Percentiles rank a stretch among this genome's conserved stretches.
Conservation (phyloP, 2,329 filamentous ascomycete genomes). For the Lasiodiplodia sp. region DNA sequence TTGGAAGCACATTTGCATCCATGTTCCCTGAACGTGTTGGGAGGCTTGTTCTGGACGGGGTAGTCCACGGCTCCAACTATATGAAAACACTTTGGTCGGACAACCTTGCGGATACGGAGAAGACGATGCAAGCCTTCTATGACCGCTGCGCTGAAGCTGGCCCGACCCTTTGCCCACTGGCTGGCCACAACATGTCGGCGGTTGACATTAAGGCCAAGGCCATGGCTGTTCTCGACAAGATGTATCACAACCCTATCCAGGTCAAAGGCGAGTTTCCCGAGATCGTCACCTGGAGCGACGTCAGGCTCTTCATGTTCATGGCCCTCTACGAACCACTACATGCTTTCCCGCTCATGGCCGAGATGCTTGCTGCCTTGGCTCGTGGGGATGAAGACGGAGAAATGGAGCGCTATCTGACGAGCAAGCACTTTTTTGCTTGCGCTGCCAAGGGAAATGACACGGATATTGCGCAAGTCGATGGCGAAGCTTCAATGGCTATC, state of each 20-base stretch:
- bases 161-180: slow-evolving; percentile 49
- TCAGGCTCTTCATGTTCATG: slow-evolving; percentile 46
- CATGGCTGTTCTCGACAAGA: slow-evolving; percentile 42
- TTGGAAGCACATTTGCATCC: slow-evolving; percentile 47
- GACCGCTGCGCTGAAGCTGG: slow-evolving; percentile 53
- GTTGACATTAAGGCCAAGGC: slow-evolving; percentile 46
- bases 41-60: slow-evolving; percentile 53
- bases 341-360: slow-evolving; percentile 45
- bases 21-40: slow-evolving; percentile 49
- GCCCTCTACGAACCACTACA: slow-evolving; percentile 46
- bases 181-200: slow-evolving; percentile 43
- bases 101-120: slow-evolving; percentile 54
- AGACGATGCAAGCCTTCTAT: slow-evolving; percentile 53
- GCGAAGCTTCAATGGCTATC: slow-evolving; percentile 41
- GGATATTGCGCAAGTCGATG: slow-evolving; percentile 28
- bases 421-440: slow-evolving; percentile 40
- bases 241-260: slow-evolving; percentile 52
- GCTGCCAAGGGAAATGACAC: slow-evolving; percentile 39
- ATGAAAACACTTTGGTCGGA: slow-evolving; percentile 45
- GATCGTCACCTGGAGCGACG: slow-evolving; percentile 52
- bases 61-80: slow-evolving; percentile 53
- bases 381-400: slow-evolving; percentile 40
- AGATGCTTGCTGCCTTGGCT: slow-evolving; percentile 46
- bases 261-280: slow-evolving; percentile 41
- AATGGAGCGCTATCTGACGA: slow-evolving; percentile 31